Evolutionary conservation across 1,284 basidiomycete species (phyloP).

Genomic region (Trametes pubescens): DNA sequence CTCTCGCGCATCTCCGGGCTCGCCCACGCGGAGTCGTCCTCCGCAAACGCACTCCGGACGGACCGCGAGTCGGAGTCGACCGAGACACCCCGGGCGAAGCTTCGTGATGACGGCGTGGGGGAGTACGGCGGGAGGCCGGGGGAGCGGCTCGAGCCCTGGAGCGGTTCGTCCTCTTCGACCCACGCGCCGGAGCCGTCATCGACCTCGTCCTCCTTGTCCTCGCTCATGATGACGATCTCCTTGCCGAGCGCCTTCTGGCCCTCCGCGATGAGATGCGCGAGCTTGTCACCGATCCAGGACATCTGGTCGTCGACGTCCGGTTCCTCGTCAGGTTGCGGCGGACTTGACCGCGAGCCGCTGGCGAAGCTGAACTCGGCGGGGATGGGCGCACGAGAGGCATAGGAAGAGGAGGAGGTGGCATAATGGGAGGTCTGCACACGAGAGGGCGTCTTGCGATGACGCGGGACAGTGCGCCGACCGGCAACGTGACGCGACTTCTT

Average conservation of each 20-base stretch:
- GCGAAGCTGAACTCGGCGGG: slow-evolving; percentile 39
- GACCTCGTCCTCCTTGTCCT: slow-evolving; percentile 72
- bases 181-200: slow-evolving; percentile 77
- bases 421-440: slow-evolving; percentile 41
- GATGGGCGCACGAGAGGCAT: slow-evolving; percentile 31
- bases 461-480: slow-evolving; percentile 43
- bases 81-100: slow-evolving; percentile 44
- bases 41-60: slow-evolving; percentile 40
- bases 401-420: slow-evolving; percentile 30
- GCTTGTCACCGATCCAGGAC: slow-evolving; percentile 77
- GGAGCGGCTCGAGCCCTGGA: slow-evolving; percentile 39
- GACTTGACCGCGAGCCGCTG: slow-evolving; percentile 30
- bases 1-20: slow-evolving; percentile 68
- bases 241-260: slow-evolving; percentile 74
- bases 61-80: slow-evolving; percentile 43
- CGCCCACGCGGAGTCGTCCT: slow-evolving; percentile 55
- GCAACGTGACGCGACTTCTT: slow-evolving; percentile 41
- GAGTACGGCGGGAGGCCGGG: slow-evolving; percentile 43
- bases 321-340: slow-evolving; percentile 41
- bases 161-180: slow-evolving; percentile 48
- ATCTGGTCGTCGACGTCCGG: slow-evolving; percentile 58
- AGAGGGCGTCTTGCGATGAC: slow-evolving; percentile 46
- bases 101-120: slow-evolving; percentile 43
- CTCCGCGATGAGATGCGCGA: slow-evolving; percentile 73
- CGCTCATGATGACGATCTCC: slow-evolving; percentile 78